Base-by-base conservation (phyloP, 192 early-diverging fungal genomes). In the Cetraspora pellucida region DNA sequence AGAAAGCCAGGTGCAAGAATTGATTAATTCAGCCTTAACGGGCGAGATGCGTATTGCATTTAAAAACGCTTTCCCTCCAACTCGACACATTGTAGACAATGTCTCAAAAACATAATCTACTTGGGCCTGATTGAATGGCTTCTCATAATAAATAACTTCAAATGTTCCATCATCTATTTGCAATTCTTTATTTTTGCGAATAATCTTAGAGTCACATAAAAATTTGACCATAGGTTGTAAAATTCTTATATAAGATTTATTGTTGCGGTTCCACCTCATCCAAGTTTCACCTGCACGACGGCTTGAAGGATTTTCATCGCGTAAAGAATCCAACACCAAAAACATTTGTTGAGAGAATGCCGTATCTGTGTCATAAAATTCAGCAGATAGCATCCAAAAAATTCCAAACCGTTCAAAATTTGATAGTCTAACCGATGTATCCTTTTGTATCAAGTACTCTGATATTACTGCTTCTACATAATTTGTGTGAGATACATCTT, bases 261-360 rank as follows among this genome's bases (percentile, higher is more conserved):
- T 37, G 7, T 37, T 37, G 37, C 37, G 81, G 69, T 92, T 87
- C 57, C 85, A 88, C 44, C 90, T 83, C 47, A 94, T 87, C 91
- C 91, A 94, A 7, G 83, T 86, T 61, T 94, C 91, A 30, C 90
- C 91, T 16, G 85, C 87, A 31, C 89, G 82, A 44, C 85, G 82
- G 66, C 89, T 81, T 0, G 85, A 78, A 0, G 88, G 85, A 58
- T 84, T 85, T 28, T 84, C 77, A 37, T 87, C 88, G 31, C 83
- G 76, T 47, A 94, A 81, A 50, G 87, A 82, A 73, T 97, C 95
- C 10, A 97, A 78, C 60, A 93, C 88, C 10, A 97, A 73, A 74
- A 95, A 91, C 83, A 95, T 86, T 4, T 92, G 89, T 64, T 94
- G 81, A 1, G 90, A 84, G 79, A 96, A 96, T 1, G 85, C 81